Evolutionary conservation across 2,329 filamentous ascomycete genomes (phyloP).

Genomic region (Diplodia scrobiculata): DNA sequence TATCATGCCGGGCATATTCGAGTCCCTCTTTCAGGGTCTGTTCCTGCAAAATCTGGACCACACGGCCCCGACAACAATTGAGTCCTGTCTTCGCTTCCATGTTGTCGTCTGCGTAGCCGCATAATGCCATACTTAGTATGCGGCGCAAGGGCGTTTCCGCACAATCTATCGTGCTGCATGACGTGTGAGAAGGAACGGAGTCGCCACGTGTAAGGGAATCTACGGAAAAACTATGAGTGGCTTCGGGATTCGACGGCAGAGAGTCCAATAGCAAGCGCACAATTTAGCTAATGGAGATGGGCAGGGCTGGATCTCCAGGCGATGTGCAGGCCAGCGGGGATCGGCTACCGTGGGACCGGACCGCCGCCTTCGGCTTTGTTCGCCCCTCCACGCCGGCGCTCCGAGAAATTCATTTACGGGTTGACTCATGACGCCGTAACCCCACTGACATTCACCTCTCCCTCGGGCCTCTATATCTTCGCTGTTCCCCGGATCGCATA

Average conservation of each 20-base stretch:
- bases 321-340: slow-evolving; percentile 12
- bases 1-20: neutral
- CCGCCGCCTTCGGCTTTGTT: slow-evolving; percentile 27
- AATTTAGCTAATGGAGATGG: neutral
- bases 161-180: neutral
- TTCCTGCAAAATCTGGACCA: neutral
- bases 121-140: neutral
- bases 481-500: neutral
- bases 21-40: neutral
- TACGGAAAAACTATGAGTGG: neutral
- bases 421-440: slow-evolving; percentile 28
- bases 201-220: neutral
- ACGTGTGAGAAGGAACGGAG: neutral
- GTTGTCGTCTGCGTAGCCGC: neutral
- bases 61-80: neutral
- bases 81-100: neutral
- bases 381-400: slow-evolving; percentile 21
- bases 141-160: neutral
- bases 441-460: slow-evolving; percentile 23
- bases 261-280: neutral
- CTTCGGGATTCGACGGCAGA: neutral
- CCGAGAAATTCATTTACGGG: slow-evolving; percentile 29
- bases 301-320: slow-evolving; percentile 18
- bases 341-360: slow-evolving; percentile 11
- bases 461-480: slow-evolving; percentile 9